Base-by-base conservation (phyloP, 2,329 filamentous ascomycete species). In the Phialocephala subalpina region DNA sequence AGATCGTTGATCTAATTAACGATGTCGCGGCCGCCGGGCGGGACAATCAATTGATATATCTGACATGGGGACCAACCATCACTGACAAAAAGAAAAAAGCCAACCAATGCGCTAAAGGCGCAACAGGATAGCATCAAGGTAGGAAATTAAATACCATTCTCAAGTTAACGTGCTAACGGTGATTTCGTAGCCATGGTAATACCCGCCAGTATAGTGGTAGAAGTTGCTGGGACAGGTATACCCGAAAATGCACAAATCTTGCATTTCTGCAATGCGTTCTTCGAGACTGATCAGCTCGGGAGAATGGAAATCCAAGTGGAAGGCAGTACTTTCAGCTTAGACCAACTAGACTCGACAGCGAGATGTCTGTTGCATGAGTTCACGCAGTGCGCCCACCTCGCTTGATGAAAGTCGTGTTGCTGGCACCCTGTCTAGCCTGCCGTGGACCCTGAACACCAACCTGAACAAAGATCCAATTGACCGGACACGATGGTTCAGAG, bases 121-220 rank as follows among this genome's bases (percentile, higher is more conserved):
- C 4, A 33, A 9, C 4, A 5, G 29, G 29, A 33, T 33, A 5
- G 9, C 29, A 4, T 5, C 29, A 33, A 33, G 29, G 29, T 33
- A 5, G 9, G 29, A 9, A 33, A 5, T 33, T 33, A n/a, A n/a
- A n/a, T n/a, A n/a, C n/a, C n/a, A n/a, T n/a, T n/a, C n/a, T n/a
- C n/a, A n/a, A n/a, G n/a, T n/a, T n/a, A n/a, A n/a, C n/a, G n/a
- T n/a, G n/a, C n/a, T n/a, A n/a, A n/a, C n/a, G n/a, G n/a, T n/a
- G n/a, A n/a, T n/a, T n/a, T n/a, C n/a, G n/a, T n/a, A 52, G 47
- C 47, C 7, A 52, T 52, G 47, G 47, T 52, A 22, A 52, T 52
- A 11, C 47, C 47, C 5, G 47, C 25, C 4, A 29, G 25, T 22
- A 25, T 52, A 25, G 47, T 52, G 6, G 25, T 8, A 14, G 47